Percentiles rank a stretch among this genome's conserved stretches.
Evolutionary conservation across 306 rosid genomes (phyloP).

Genomic region (Vigna reflexopilosa): DNA sequence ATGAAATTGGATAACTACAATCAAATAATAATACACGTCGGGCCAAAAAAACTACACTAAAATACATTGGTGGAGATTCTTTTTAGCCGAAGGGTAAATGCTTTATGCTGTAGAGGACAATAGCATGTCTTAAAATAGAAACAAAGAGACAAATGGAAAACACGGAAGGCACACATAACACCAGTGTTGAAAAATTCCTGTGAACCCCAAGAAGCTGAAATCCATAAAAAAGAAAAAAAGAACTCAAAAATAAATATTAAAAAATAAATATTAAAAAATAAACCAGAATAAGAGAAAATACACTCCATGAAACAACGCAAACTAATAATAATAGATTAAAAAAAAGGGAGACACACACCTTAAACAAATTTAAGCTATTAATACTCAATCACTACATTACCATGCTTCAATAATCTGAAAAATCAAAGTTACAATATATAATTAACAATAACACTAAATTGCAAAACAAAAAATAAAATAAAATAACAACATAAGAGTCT

Average conservation of each 20-base stretch:
- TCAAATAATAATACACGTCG: background rate
- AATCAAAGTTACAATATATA: background rate
- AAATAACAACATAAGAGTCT: background rate
- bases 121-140: constrained; percentile 35
- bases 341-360: background rate
- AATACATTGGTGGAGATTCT: constrained; percentile 2
- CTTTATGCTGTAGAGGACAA: constrained; percentile 5
- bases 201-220: constrained; percentile 7
- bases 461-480: background rate
- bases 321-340: background rate
- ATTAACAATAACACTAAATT: background rate
- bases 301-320: background rate
- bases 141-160: constrained; percentile 26
- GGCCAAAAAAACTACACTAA: background rate
- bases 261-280: background rate
- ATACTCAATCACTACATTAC: background rate
- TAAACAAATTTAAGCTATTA: constrained; percentile 7
- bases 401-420: constrained; percentile 24
- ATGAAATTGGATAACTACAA: background rate
- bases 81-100: constrained; percentile 1
- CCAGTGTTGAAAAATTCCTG: constrained; percentile 10
- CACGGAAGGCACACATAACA: constrained; percentile 1
- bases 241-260: background rate
- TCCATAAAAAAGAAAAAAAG: background rate
- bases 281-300: constrained; percentile 1